Base-by-base conservation (phyloP, 306 rosid species). In the Dryas alaskensis region DNA sequence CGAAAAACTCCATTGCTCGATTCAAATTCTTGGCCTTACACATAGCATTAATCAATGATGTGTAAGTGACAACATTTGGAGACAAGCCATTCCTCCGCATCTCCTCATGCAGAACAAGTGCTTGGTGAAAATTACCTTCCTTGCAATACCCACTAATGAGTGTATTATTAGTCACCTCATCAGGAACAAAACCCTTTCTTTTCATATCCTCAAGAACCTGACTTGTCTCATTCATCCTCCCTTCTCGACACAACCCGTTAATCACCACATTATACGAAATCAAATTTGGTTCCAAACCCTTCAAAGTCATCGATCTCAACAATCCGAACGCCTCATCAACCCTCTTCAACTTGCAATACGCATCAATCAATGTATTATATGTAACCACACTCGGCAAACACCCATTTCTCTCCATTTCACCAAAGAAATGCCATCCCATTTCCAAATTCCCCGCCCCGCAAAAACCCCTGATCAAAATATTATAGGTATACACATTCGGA, bases 101-200 rank as follows among this genome's bases (percentile, higher is more conserved):
- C 74, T 93, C 98, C 2, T 74, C 74, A 47, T 87, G 89, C 75
- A 87, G 80, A 81, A 87, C 80, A 75, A 89, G 88, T 4, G 89
- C 96, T 70, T 91, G 89, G 75, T 93, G 93, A 69, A 93, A 84
- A 87, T 93, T 88, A 70, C 90, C 96, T 42, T 81, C 96, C 76
- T 78, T 93, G 44, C 97, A 93, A 75, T 82, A 80, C 48, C 97
- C 97, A 67, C 87, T 88, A 39, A 93, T 84, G 10, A 93, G 91
- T 4, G 96, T 93, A 70, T 93, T 91, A 76, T 76, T 81, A 8
- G 98, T 93, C 42, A 93, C 87, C 78, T 85, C 85, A 72, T 93
- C 96, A 14, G 89, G 86, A 70, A 73, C 75, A 81, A 82, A 85
- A 8, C 96, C 92, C 49, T 59, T 89, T 52, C 43, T 65, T 17